Evolutionary conservation across 495 filamentous ascomycete species (phyloP).

Genomic region (Neurospora cerealis): DNA sequence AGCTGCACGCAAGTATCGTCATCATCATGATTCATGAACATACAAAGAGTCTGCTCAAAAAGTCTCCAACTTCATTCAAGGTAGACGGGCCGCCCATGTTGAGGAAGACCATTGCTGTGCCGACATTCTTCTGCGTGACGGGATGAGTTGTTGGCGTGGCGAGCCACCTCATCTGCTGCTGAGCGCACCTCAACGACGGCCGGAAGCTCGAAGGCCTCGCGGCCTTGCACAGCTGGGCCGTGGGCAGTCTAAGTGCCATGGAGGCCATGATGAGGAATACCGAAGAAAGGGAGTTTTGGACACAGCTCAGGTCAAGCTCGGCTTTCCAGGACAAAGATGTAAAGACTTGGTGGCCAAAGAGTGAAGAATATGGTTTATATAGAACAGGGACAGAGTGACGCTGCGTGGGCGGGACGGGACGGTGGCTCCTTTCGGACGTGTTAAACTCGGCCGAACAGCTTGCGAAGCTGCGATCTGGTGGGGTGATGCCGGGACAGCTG

Average conservation of each 20-base stretch:
- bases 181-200: slow-evolving; percentile 16
- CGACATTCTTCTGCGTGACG: slow-evolving; percentile 54
- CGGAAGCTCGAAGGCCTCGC: slow-evolving; percentile 18
- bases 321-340: not conserved
- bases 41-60: slow-evolving; percentile 91
- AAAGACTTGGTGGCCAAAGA: not conserved
- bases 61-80: slow-evolving; percentile 75
- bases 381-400: not conserved
- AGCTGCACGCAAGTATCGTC: not conserved
- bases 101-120: slow-evolving; percentile 93
- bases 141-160: slow-evolving; percentile 59
- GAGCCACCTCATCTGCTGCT: slow-evolving; percentile 38
- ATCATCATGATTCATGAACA: slow-evolving; percentile 12
- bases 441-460: not conserved
- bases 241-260: slow-evolving; percentile 40
- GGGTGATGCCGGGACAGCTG: not conserved
- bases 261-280: slow-evolving; percentile 4
- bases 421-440: not conserved
- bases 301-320: not conserved
- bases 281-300: not conserved
- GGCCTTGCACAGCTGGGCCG: slow-evolving; percentile 33
- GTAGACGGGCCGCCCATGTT: slow-evolving; percentile 98
- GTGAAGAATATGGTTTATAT: not conserved
- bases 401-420: not conserved
- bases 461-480: not conserved